A percentile compares a stretch with the other conserved stretches of the same genome.
phyloP scores from a whole-genome alignment of 2,329 filamentous ascomycete species.

The Didymella sp. region DNA sequence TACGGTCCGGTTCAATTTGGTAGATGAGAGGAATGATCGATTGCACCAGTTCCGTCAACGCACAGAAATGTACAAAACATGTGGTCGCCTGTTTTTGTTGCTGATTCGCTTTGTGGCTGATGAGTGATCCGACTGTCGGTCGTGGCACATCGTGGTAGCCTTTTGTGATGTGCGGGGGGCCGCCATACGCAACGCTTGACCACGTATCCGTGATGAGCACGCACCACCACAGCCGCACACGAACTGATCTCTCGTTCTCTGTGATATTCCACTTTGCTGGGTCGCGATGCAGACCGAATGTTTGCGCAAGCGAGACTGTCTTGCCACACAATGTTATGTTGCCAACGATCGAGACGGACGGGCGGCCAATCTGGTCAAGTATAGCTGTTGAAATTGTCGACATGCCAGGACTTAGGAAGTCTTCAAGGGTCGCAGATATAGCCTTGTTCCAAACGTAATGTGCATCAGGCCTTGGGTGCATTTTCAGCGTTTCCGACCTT shows the following conservation, averaged over 20 bases:
- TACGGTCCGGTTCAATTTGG: constrained; percentile 41
- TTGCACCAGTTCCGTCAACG: constrained; percentile 54
- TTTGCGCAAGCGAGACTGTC: constrained; percentile 62
- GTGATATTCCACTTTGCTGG: constrained; percentile 61
- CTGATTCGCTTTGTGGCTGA: constrained; percentile 46
- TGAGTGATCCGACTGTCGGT: constrained; percentile 55
- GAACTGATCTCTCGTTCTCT: constrained; percentile 58
- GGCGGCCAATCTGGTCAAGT: constrained; percentile 52
- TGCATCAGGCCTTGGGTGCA: constrained; percentile 47
- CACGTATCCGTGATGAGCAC: constrained; percentile 65
- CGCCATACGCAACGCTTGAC: constrained; percentile 64
- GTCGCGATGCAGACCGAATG: constrained; percentile 63
- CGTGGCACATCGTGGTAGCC: constrained; percentile 64
- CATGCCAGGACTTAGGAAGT: constrained; percentile 52
- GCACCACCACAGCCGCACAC: constrained; percentile 64
- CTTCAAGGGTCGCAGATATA: constrained; percentile 52
- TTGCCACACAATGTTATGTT: constrained; percentile 63
- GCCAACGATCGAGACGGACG: constrained; percentile 51
- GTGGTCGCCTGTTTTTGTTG: constrained; percentile 56
- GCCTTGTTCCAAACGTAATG: constrained; percentile 54
- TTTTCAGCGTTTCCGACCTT: constrained; percentile 45
- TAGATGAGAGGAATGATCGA: constrained; percentile 51
- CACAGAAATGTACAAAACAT: constrained; percentile 62
- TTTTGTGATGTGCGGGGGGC: constrained; percentile 61
- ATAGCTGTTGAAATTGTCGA: constrained; percentile 50